Evolutionary conservation across 1,284 basidiomycete genomes (phyloP), one percentile per base, ranked within the genome.

Genomic region (Ustilago esculenta): DNA sequence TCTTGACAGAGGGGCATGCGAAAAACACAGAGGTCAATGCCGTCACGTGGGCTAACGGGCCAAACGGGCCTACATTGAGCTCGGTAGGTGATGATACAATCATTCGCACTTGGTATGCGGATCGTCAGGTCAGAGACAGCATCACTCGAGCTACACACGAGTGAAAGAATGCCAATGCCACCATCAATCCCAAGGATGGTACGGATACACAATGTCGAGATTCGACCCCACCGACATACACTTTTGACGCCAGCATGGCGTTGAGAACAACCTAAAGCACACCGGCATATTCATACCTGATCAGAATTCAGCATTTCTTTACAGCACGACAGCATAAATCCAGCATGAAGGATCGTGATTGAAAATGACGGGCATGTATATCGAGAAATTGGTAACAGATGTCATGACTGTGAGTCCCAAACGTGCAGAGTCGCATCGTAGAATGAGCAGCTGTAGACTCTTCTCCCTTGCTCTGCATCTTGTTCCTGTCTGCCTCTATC

Each of bases 371-470:
- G n/a, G n/a, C n/a, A n/a, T n/a, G n/a, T n/a, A n/a, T n/a, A n/a
- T n/a, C n/a, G n/a, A n/a, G n/a, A n/a, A n/a, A n/a, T n/a, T n/a
- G n/a, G n/a, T n/a, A n/a, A n/a, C n/a, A n/a, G n/a, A n/a, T 84
- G 66, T 2, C 53, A 21, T 37, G 37, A n/a, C 5, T 33, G 15
- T 10, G 50, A 44, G n/a, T 65, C 33, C 95, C 95, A 98, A 24
- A 94, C 76, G 81, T 90, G 88, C 82, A 98, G 80, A 21, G 85
- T 83, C 79, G 94, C 91, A 81, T 99, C 95, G 81, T 98, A 98
- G 83, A 99, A 99, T 15, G 94, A 97, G 81, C 93, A 96, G 76
- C 90, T 95, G 21, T 89, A 92, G 27, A 98, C 86, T 27, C 90
- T 69, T 4, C 87, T 89, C 42, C 84, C 52, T 7, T 24, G 47